Base-by-base conservation (phyloP, 495 filamentous ascomycete species). In the Aspergillus bertholletiae region DNA sequence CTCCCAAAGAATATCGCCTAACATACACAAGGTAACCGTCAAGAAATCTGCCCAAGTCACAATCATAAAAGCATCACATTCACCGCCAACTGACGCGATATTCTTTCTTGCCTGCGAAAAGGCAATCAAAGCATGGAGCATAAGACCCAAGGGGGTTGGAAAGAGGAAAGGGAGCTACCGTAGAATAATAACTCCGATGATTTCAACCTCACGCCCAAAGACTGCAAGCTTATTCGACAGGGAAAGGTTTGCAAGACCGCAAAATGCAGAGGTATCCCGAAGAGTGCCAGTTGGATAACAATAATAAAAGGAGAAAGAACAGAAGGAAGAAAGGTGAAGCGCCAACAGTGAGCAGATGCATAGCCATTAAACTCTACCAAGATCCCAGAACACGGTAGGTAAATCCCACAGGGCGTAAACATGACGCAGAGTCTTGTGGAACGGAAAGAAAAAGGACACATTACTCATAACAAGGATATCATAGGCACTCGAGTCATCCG, bases 381-480 rank as follows among this genome's bases (percentile, higher is more conserved):
- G 39, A 43, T 43, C 9, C 39, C 39, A 43, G 39, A 43, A 43
- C 39, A 18, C 20, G 39, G 18, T 43, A 43, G 39, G n/a, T 7
- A 43, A 18, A 15, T 22, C 18, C 39, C 39, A 43, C 39, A 43
- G n/a, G 18, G 11, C 39, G 11, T 15, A 43, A 43, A 43, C 17
- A 43, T 5, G 18, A 18, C 13, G n/a, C 20, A 7, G 18, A 43
- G 39, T 20, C 20, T 12, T 43, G 17, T 22, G 17, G 7, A 22
- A 22, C 39, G n/a, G n/a, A 15, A 20, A 43, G 20, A 18, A 22
- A 3, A 40, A 20, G 18, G 37, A 43, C 39, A 43, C 51, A 46
- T 53, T 45, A 53, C 22, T 53, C 51, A 22, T 53, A 6, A 53
- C 39, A 53, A 32, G 37, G 41, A 37, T 30, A 30, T 47, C 26